These are phyloP conservation scores for Cordia subcordata DNA, from an alignment of 257 asterid genomes.

Conservation along the genomic window DNA sequence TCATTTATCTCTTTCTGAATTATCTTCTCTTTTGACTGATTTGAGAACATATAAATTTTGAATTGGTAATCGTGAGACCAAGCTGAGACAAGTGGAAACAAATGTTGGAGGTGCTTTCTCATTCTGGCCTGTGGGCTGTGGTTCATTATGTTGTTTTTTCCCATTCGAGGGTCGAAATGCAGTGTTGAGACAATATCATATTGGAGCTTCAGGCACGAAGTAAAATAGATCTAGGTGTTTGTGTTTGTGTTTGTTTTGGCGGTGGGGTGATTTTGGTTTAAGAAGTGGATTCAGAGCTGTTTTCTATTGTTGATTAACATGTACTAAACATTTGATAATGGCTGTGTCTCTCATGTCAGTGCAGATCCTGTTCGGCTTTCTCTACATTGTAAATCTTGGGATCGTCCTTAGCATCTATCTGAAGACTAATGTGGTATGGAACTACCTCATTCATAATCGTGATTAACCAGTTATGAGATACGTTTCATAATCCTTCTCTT, in stretches of 20 bases:
- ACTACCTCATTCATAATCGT: slow-evolving; percentile 2
- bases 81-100: too few relatives aligned
- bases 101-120: neutral
- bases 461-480: neutral
- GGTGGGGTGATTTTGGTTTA: neutral
- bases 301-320: neutral
- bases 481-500: too few relatives aligned
- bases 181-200: too few relatives aligned
- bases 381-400: slow-evolving; percentile 76
- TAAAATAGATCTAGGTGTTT: too few relatives aligned
- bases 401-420: slow-evolving; percentile 63
- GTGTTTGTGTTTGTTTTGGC: neutral
- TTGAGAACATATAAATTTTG: neutral
- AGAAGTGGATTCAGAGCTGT: neutral
- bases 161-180: too few relatives aligned
- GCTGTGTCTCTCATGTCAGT: slow-evolving; percentile 18
- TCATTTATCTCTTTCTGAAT: neutral
- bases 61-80: too few relatives aligned
- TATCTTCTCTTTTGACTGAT: neutral
- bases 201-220: too few relatives aligned
- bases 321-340: neutral
- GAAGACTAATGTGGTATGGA: slow-evolving; percentile 83
- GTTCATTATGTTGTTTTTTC: too few relatives aligned
- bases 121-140: neutral
- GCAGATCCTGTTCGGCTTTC: slow-evolving; percentile 83